phyloP scores from a whole-genome alignment of 2,329 filamentous ascomycete genomes.

The Thielaviopsis populi region DNA sequence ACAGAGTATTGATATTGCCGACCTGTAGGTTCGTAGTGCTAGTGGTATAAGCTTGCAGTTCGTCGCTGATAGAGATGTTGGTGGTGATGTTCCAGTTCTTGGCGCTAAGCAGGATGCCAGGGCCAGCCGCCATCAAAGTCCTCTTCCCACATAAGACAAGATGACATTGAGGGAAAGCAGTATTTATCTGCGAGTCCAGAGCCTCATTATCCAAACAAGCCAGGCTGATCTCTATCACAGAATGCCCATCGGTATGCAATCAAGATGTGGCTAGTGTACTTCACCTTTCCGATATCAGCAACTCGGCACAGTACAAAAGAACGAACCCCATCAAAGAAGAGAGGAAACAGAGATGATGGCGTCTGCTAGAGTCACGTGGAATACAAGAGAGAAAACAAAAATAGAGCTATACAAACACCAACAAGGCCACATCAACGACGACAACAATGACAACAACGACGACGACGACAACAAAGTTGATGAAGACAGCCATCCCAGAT shows the following conservation, averaged over 20 bases:
- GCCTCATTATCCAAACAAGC: not conserved
- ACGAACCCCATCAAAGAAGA: not conserved
- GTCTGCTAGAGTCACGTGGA: not conserved
- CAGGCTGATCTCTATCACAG: not conserved
- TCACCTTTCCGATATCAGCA: not conserved
- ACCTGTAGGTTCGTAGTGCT: slow-evolving; percentile 34
- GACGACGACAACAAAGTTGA: no score
- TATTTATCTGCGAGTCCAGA: not conserved
- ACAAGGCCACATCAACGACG: no score
- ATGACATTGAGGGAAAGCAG: not conserved
- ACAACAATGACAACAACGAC: no score
- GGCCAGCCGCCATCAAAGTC: slow-evolving; percentile 26
- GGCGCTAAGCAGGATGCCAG: slow-evolving; percentile 24
- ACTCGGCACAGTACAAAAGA: not conserved
- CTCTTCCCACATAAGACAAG: slow-evolving; percentile 29
- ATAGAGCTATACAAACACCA: not conserved
- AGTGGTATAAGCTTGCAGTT: slow-evolving; percentile 35
- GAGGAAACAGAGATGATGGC: not conserved
- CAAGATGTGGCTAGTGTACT: not conserved
- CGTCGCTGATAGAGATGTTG: slow-evolving; percentile 35
- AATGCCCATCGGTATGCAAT: not conserved
- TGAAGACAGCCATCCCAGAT: not conserved
- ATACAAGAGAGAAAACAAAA: not conserved
- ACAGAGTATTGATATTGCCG: slow-evolving; percentile 35
- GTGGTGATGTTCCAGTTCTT: slow-evolving; percentile 30